A percentile compares a stretch with the other conserved stretches of the same genome.
These are phyloP conservation scores for Rhodosporidiobolus sp. DNA, from an alignment of 768 basidiomycete genomes.

Conservation along the genomic window DNA sequence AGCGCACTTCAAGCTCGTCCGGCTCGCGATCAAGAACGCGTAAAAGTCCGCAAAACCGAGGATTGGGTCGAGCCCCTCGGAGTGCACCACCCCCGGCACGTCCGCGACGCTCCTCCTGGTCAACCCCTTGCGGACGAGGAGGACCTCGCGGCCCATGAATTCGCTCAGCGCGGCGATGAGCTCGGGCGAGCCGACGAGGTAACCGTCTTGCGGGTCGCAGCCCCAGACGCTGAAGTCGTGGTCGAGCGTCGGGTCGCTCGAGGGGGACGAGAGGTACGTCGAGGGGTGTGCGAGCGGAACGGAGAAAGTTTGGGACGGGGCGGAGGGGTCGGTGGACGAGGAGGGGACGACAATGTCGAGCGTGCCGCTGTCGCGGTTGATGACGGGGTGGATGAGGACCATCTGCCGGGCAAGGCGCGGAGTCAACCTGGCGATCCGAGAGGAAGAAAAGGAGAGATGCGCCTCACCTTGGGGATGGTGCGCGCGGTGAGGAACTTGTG, in stretches of 20 bases:
- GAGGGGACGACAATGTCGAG: slow-evolving; percentile 34
- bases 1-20: slow-evolving; percentile 19
- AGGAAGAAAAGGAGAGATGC: neutral
- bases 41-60: slow-evolving; percentile 31
- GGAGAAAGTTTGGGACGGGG: neutral
- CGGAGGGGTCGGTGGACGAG: neutral
- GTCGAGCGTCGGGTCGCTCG: slow-evolving; percentile 17
- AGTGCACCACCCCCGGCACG: slow-evolving; percentile 20
- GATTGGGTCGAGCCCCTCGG: slow-evolving; percentile 4
- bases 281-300: slow-evolving; percentile 30
- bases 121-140: slow-evolving; percentile 30
- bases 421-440: accelerated
- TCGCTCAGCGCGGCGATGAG: slow-evolving; percentile 19
- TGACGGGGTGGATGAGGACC: slow-evolving; percentile 32
- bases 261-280: slow-evolving; percentile 12
- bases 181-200: slow-evolving; percentile 14
- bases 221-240: slow-evolving; percentile 32
- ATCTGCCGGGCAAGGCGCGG: slow-evolving; percentile 12
- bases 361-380: slow-evolving; percentile 8
- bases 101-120: slow-evolving; percentile 14
- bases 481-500: slow-evolving; percentile 39
- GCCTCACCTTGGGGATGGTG: slow-evolving; percentile 29
- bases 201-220: slow-evolving; percentile 27
- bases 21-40: slow-evolving; percentile 6
- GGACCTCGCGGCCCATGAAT: slow-evolving; percentile 22